Percentiles rank a stretch among this genome's conserved stretches.
Conservation (phyloP, 2,329 filamentous ascomycete species). For the Fusarium coicis region DNA sequence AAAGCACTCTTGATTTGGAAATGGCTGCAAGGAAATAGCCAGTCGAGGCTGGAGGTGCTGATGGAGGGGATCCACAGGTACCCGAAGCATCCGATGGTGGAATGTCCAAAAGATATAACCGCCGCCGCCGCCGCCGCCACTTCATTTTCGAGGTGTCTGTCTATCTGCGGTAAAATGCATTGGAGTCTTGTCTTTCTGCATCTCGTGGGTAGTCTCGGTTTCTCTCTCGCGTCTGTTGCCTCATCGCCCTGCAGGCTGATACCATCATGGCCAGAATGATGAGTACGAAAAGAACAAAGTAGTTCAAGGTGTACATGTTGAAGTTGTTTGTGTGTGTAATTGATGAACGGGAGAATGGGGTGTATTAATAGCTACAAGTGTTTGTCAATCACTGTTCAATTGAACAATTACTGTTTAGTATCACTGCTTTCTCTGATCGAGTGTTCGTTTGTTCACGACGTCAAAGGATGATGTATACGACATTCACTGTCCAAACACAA, state of each 20-base stretch:
- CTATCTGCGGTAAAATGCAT: not conserved
- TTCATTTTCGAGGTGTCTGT: not conserved
- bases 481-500: not conserved
- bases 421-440: not conserved
- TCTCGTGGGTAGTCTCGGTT: conserved; percentile 2
- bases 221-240: not conserved
- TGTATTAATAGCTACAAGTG: not conserved
- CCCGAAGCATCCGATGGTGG: conserved; percentile 36
- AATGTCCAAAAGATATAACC: conserved; percentile 22
- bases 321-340: not conserved
- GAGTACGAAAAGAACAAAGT: not conserved
- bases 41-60: conserved; percentile 17
- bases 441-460: not conserved
- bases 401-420: not conserved
- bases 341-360: not conserved
- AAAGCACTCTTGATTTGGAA: conserved; percentile 25
- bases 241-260: not conserved
- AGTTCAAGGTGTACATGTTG: not conserved
- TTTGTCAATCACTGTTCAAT: not conserved
- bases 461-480: not conserved
- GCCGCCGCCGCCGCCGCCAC: not conserved
- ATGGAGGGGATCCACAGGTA: conserved; percentile 36
- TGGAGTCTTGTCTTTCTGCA: not conserved
- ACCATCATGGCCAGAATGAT: conserved; percentile 1
- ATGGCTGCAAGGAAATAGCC: conserved; percentile 13